phyloP scores from a whole-genome alignment of 2,329 filamentous ascomycete genomes.

The Venturia oleaginea region DNA sequence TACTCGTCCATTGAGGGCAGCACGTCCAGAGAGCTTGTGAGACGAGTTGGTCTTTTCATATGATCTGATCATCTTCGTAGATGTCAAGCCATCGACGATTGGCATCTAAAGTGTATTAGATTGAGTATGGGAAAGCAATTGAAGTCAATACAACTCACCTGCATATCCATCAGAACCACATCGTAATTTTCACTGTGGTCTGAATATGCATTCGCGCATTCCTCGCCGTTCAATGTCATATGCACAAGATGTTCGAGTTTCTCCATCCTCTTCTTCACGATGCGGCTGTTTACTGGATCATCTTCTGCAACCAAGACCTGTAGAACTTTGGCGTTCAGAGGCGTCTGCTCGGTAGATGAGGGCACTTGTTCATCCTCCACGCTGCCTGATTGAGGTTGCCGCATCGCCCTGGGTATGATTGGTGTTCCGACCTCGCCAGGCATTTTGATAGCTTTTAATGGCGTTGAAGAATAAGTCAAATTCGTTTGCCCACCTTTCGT shows the following conservation, averaged over 20 bases:
- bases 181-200: constrained; percentile 59
- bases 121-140: constrained; percentile 1
- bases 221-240: constrained; percentile 73
- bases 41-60: constrained; percentile 50
- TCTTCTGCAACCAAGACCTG: constrained; percentile 76
- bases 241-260: constrained; percentile 63
- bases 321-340: constrained; percentile 35
- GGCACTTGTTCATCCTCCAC: background rate
- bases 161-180: constrained; percentile 85
- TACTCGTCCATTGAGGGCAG: constrained; percentile 53
- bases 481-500: background rate
- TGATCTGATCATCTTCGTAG: constrained; percentile 73
- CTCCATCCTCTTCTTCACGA: constrained; percentile 70
- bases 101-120: constrained; percentile 58
- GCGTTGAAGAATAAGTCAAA: background rate
- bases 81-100: constrained; percentile 74
- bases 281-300: constrained; percentile 77
- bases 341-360: background rate
- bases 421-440: constrained; percentile 5
- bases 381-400: background rate
- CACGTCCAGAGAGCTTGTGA: constrained; percentile 50
- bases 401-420: background rate
- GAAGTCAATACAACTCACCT: constrained; percentile 46
- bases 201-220: constrained; percentile 64
- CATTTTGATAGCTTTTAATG: background rate